Evolutionary conservation across 2,329 filamentous ascomycete genomes (phyloP), one percentile per base, ranked within the genome.

Genomic region (Pyrenophora graminea): DNA sequence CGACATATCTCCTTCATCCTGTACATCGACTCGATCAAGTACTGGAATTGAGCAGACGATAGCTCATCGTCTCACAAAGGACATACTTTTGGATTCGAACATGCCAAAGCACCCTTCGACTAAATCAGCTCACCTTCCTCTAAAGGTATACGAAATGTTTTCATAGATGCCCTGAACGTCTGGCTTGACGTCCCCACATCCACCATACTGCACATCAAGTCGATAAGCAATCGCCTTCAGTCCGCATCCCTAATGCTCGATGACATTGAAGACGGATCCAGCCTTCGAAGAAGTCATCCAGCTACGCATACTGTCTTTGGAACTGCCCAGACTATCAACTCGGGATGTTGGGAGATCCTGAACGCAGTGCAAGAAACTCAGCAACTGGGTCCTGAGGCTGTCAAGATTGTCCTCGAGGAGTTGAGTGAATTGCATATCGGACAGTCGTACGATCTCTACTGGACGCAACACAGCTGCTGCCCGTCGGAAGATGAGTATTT

Each of bases 251-350:
- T 45, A 3, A 38, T 45, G 15, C 23, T 45, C 12, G 42, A 45
- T 9, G 42, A 45, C 17, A 19, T 45, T n/a, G 42, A 45, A 19
- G 42, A 45, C 12, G 33, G 31, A 5, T 45, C 42, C 6, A n/a
- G 2, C 3, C 42, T 45, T 31, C 42, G 42, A 3, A n/a, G 42
- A 19, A 33, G 42, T 10, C 18, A 38, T 2, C 33, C 42, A 31
- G 33, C 33, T n/a, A 18, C 33, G 2, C 42, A 45, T n/a, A 15
- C 15, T n/a, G 17, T 45, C 10, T 45, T 45, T 9, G 33, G 42
- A 4, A 18, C 6, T 17, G 21, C 33, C 3, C 42, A 45, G 23
- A 38, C 42, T 4, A 45, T 45, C 6, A 45, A 45, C 10, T 37
- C 21, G 2, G 32, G 30, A 13, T 36, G 23, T 23, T 45, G 18